Evolutionary conservation across 495 filamentous ascomycete genomes (phyloP).

Genomic region (Podospora appendiculata): DNA sequence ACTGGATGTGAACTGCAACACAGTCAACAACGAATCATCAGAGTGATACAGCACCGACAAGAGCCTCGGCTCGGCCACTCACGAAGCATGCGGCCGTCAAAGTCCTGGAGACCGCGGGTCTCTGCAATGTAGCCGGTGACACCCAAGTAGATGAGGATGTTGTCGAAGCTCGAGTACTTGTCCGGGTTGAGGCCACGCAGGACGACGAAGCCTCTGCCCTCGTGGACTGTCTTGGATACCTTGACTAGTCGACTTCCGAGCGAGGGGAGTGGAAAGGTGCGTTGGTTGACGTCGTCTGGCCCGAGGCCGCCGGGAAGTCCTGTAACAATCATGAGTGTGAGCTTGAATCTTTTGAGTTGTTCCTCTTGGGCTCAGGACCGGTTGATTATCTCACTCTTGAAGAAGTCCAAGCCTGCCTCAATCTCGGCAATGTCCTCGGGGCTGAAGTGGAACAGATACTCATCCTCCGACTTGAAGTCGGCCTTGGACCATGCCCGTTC

Average conservation of each 20-base stretch:
- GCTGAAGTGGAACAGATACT: conserved; percentile 16
- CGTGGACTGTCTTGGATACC: conserved; percentile 13
- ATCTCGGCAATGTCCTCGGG: conserved; percentile 19
- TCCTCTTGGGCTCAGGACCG: neutral
- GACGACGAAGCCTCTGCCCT: conserved; percentile 19
- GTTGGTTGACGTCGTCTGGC: conserved; percentile 14
- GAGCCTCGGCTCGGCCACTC: no score
- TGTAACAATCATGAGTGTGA: neutral
- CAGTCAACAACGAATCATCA: neutral
- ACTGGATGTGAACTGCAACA: conserved; percentile 19
- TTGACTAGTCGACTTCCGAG: conserved; percentile 8
- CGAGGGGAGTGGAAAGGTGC: conserved; percentile 17
- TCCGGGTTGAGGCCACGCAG: conserved; percentile 20
- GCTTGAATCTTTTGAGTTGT: no score
- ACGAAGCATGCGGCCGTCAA: conserved; percentile 25
- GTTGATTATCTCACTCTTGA: conserved; percentile 11
- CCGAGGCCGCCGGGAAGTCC: conserved; percentile 9
- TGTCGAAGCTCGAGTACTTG: conserved; percentile 20
- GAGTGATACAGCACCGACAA: no score
- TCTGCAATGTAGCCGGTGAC: conserved; percentile 25
- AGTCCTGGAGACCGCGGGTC: conserved; percentile 21
- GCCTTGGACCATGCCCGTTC: conserved; percentile 19
- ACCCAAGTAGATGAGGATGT: conserved; percentile 25
- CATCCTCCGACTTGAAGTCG: conserved; percentile 18
- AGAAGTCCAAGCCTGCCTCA: conserved; percentile 13